Conservation (phyloP, 306 rosid genomes). For the Coriaria nepalensis region DNA sequence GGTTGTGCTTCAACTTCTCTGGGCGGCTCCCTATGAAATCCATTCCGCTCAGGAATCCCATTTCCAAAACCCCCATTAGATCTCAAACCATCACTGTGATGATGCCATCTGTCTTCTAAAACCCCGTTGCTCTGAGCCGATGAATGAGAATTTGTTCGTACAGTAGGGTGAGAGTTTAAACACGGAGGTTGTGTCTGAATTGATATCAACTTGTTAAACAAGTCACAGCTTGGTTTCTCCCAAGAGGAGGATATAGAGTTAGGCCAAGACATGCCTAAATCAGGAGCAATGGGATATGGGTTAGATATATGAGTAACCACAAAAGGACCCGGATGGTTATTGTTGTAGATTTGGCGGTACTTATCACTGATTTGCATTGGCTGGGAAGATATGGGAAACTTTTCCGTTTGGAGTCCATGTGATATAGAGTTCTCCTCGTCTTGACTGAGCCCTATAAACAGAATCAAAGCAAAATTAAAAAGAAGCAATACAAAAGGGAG, state of each 20-base stretch:
- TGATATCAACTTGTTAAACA: conserved; percentile 43
- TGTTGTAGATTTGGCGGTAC: conserved; percentile 28
- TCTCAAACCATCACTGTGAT: background rate
- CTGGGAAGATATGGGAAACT: conserved; percentile 34
- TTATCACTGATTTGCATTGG: conserved; percentile 35
- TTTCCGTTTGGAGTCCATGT: conserved; percentile 40
- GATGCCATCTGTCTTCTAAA: conserved; percentile 31
- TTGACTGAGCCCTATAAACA: conserved; percentile 42
- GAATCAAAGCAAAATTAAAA: conserved; percentile 8
- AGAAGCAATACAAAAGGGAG: conserved; percentile 2
- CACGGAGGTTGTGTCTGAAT: conserved; percentile 32
- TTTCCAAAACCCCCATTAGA: conserved; percentile 1
- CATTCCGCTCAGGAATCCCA: background rate
- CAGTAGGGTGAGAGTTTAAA: conserved; percentile 31
- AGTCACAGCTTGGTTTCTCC: conserved; percentile 50
- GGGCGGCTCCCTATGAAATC: background rate
- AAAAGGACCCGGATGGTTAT: conserved; percentile 28
- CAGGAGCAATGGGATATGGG: conserved; percentile 28
- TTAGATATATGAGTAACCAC: conserved; percentile 31
- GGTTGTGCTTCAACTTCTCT: background rate
- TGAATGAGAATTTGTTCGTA: conserved; percentile 35
- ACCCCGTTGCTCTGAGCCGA: conserved; percentile 43
- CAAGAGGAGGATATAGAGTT: conserved; percentile 57
- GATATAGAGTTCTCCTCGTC: conserved; percentile 29
- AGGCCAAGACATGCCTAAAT: conserved; percentile 47